Evolutionary conservation across 306 rosid species (phyloP).

Genomic region (Quillaja saponaria): DNA sequence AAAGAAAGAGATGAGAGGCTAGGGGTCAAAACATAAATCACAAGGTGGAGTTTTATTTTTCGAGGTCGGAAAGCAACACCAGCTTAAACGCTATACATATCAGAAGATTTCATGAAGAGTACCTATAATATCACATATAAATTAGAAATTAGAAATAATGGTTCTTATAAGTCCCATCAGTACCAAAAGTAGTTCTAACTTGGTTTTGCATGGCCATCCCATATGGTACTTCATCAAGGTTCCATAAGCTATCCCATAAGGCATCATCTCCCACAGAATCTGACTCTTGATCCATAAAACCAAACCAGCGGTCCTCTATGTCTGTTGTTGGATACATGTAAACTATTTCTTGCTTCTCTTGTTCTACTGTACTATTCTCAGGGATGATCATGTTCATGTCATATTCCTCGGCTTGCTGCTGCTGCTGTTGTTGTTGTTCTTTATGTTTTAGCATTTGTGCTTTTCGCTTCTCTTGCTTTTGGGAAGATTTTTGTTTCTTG

Average conservation of each 20-base stretch:
- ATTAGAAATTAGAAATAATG: background rate
- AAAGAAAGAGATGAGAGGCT: no score
- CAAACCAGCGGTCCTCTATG: slow-evolving; percentile 23
- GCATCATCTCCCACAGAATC: slow-evolving; percentile 29
- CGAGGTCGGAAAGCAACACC: no score
- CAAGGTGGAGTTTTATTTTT: no score
- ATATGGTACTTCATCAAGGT: slow-evolving; percentile 37
- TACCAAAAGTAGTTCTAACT: background rate
- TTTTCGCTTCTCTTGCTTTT: slow-evolving; percentile 36
- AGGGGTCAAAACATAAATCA: no score
- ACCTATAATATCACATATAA: no score
- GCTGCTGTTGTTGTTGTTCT: slow-evolving; percentile 13
- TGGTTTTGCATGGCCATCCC: slow-evolving; percentile 21
- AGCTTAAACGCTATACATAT: no score
- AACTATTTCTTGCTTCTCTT: slow-evolving; percentile 17
- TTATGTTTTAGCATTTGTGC: slow-evolving; percentile 28
- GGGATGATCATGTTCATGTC: background rate
- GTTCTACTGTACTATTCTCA: slow-evolving; percentile 13
- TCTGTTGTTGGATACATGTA: background rate
- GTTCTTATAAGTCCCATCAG: background rate
- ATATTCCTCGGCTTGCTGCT: slow-evolving; percentile 11
- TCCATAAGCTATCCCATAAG: slow-evolving; percentile 47
- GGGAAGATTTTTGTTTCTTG: slow-evolving; percentile 44
- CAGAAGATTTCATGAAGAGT: no score
- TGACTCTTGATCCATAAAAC: slow-evolving; percentile 36